Evolutionary conservation across 192 early-diverging fungal species (phyloP).

Genomic region (Allomyces macrogynus): DNA sequence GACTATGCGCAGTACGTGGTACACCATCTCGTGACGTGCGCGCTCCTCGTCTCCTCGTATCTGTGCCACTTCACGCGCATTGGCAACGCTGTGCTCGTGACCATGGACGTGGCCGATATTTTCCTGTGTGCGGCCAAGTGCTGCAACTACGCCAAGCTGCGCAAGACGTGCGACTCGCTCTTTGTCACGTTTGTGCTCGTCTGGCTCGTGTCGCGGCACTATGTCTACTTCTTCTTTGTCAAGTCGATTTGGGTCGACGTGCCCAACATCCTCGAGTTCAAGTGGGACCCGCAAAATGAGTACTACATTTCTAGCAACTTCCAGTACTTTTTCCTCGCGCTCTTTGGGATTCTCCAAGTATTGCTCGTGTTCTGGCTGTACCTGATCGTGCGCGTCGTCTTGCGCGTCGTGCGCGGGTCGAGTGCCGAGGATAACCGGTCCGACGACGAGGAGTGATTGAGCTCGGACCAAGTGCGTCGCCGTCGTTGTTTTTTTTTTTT

Average conservation of each 20-base stretch:
- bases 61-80: constrained; percentile 33
- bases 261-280: constrained; percentile 26
- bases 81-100: constrained; percentile 39
- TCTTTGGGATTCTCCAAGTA: constrained; percentile 40
- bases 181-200: constrained; percentile 55
- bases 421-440: constrained; percentile 46
- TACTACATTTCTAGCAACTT: constrained; percentile 24
- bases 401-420: constrained; percentile 36
- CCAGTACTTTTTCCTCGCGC: constrained; percentile 29
- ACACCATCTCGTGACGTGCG: constrained; percentile 38
- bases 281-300: constrained; percentile 31
- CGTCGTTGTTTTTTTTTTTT: no score
- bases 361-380: constrained; percentile 60
- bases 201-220: constrained; percentile 60
- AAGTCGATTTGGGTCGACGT: constrained; percentile 29
- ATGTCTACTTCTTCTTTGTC: constrained; percentile 44
- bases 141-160: constrained; percentile 45
- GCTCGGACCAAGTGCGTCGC: no score
- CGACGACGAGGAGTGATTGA: constrained; percentile 9
- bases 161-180: constrained; percentile 36
- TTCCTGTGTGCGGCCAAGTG: constrained; percentile 48
- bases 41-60: constrained; percentile 36
- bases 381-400: constrained; percentile 43
- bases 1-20: constrained; percentile 30
- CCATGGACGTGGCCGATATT: constrained; percentile 44